Evolutionary conservation across 805 yeast genomes (phyloP).

Genomic region (Vanderwaltozyma polyspora): DNA sequence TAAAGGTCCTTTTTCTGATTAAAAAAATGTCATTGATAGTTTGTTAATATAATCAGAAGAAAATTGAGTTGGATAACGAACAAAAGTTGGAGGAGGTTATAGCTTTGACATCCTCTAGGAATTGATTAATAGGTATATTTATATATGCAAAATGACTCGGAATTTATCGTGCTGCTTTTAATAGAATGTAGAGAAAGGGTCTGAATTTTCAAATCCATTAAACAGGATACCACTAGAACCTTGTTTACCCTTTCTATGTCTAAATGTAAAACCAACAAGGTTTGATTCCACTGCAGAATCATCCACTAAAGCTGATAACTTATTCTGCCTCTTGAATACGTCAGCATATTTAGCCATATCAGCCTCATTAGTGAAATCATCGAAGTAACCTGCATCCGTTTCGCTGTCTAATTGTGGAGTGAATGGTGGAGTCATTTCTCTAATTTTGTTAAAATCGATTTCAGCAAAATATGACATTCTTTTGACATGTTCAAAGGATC

Average conservation of each 20-base stretch:
- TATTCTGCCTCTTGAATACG: slow-evolving; percentile 88
- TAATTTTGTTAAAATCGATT: slow-evolving; percentile 61
- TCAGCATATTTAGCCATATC: slow-evolving; percentile 97
- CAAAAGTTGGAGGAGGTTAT: too few relatives aligned
- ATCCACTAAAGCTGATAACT: slow-evolving; percentile 54
- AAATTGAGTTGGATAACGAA: too few relatives aligned
- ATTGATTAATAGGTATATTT: too few relatives aligned
- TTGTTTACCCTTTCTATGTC: slow-evolving; percentile 48
- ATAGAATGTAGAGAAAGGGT: slow-evolving; percentile 30
- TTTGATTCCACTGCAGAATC: slow-evolving; percentile 51
- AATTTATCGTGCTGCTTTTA: too few relatives aligned
- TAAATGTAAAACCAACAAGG: slow-evolving; percentile 92
- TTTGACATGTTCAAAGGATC: slow-evolving; percentile 71
- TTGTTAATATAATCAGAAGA: too few relatives aligned
- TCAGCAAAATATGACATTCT: slow-evolving; percentile 75
- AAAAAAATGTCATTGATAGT: too few relatives aligned
- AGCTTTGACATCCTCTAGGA: too few relatives aligned
- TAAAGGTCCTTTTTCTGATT: too few relatives aligned
- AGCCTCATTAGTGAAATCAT: slow-evolving; percentile 90
- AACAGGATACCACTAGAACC: slow-evolving; percentile 29
- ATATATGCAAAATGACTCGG: too few relatives aligned
- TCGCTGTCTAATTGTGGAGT: slow-evolving; percentile 95
- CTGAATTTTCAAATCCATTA: slow-evolving; percentile 27
- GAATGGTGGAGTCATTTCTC: slow-evolving; percentile 79
- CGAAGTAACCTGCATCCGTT: slow-evolving; percentile 97